phyloP scores from a whole-genome alignment of 345 rosid species.

The Moringa oleifera region DNA sequence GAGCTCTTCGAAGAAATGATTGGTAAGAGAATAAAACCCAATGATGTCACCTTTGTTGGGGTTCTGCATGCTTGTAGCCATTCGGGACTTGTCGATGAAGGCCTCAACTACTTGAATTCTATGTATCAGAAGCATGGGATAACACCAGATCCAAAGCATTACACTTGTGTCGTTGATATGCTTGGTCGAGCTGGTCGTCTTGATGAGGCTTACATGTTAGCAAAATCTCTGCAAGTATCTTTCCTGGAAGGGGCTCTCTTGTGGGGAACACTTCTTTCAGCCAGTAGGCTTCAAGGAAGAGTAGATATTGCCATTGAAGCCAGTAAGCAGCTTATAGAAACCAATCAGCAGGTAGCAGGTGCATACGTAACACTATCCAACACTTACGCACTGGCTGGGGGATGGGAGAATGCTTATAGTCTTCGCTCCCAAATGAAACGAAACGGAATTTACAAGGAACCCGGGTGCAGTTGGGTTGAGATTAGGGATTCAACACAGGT shows the following conservation, averaged over 20 bases:
- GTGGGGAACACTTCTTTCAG: slow-evolving; percentile 78
- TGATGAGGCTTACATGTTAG: slow-evolving; percentile 60
- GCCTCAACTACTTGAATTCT: slow-evolving; percentile 40
- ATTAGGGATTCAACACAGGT: slow-evolving; percentile 34
- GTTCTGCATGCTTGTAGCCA: slow-evolving; percentile 82
- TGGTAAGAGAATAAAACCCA: slow-evolving; percentile 50
- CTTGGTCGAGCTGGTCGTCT: slow-evolving; percentile 66
- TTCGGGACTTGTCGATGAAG: slow-evolving; percentile 66
- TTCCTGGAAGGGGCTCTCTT: slow-evolving; percentile 47
- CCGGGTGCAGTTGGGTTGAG: slow-evolving; percentile 86
- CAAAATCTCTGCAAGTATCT: slow-evolving; percentile 38
- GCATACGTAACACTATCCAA: slow-evolving; percentile 72
- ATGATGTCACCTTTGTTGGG: slow-evolving; percentile 60
- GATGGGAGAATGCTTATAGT: slow-evolving; percentile 50
- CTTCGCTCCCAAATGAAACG: slow-evolving; percentile 59
- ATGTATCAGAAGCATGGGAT: slow-evolving; percentile 50
- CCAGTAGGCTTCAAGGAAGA: slow-evolving; percentile 69
- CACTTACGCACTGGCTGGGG: slow-evolving; percentile 52
- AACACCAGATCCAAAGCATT: slow-evolving; percentile 55
- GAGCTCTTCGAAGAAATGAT: slow-evolving; percentile 42
- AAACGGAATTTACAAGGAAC: slow-evolving; percentile 55
- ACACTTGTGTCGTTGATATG: slow-evolving; percentile 78
- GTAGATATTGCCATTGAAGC: slow-evolving; percentile 64
- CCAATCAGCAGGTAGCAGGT: slow-evolving; percentile 53
- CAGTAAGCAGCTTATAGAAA: slow-evolving; percentile 42